Conservation (phyloP, 768 basidiomycete genomes). For the Tricholoma hemisulphureum region DNA sequence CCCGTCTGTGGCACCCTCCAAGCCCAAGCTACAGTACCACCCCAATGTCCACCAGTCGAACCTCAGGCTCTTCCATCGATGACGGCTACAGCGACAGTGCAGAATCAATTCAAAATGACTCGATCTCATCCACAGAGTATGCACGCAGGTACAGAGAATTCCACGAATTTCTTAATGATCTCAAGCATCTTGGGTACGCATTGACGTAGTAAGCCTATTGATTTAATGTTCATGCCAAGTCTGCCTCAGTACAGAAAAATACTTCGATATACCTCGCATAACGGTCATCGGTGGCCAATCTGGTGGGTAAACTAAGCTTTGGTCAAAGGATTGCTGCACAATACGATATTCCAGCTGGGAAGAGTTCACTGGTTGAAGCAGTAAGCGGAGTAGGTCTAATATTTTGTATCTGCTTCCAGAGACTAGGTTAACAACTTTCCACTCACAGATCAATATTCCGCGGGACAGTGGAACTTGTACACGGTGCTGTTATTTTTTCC, state of each 20-base stretch:
- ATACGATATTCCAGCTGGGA: constrained; percentile 42
- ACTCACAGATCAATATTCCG: constrained; percentile 53
- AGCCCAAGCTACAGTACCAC: too few relatives aligned
- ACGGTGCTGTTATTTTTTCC: constrained; percentile 31
- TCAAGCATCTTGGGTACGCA: constrained; percentile 40
- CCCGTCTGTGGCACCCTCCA: too few relatives aligned
- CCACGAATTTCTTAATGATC: constrained; percentile 37
- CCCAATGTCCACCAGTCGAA: too few relatives aligned
- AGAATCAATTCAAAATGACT: too few relatives aligned
- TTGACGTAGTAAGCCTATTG: not conserved
- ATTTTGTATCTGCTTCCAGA: not conserved
- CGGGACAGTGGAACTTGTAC: constrained; percentile 63
- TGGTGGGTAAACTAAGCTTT: constrained; percentile 11
- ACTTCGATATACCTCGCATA: constrained; percentile 49
- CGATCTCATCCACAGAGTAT: constrained; percentile 26
- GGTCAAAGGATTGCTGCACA: constrained; percentile 31
- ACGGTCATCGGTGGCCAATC: constrained; percentile 46
- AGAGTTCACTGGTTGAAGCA: constrained; percentile 59
- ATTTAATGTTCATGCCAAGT: not conserved
- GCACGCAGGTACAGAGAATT: constrained; percentile 38
- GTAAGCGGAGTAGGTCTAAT: constrained; percentile 47
- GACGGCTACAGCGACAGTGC: too few relatives aligned
- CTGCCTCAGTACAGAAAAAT: constrained; percentile 32
- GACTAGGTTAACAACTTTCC: not conserved
- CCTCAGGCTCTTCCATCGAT: too few relatives aligned